Conservation (phyloP, 352 stramenopile species). For the Peronospora destructor region DNA sequence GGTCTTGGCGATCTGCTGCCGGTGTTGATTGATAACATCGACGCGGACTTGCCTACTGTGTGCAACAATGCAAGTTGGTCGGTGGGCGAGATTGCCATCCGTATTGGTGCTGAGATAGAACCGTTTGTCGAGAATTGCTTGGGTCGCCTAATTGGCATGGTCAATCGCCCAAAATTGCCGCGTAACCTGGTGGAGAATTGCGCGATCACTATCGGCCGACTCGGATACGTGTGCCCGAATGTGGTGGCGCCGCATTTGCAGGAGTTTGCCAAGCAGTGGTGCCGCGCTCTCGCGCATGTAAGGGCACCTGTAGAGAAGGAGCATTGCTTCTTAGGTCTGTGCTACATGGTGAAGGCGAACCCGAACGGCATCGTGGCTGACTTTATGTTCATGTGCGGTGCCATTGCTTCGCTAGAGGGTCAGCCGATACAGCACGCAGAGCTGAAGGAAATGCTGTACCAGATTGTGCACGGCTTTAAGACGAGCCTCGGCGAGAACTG, state of each 20-base stretch:
- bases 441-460: constrained; percentile 81
- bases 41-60: constrained; percentile 81
- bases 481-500: constrained; percentile 82
- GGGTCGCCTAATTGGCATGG: constrained; percentile 72
- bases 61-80: constrained; percentile 92
- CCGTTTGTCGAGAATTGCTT: constrained; percentile 74
- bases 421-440: constrained; percentile 69
- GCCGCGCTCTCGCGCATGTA: constrained; percentile 77
- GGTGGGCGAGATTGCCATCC: constrained; percentile 84
- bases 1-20: constrained; percentile 70
- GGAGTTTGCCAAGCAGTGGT: constrained; percentile 87
- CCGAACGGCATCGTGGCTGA: constrained; percentile 81
- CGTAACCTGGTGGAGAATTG: constrained; percentile 87
- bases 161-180: constrained; percentile 81
- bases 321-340: constrained; percentile 85
- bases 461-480: constrained; percentile 88
- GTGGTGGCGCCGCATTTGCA: constrained; percentile 71
- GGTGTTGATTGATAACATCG: constrained; percentile 85
- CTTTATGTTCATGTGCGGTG: constrained; percentile 88
- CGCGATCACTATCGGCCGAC: constrained; percentile 84
- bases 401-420: constrained; percentile 80
- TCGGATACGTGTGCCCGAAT: constrained; percentile 83
- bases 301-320: constrained; percentile 84
- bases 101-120: constrained; percentile 78
- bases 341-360: constrained; percentile 89